phyloP scores from a whole-genome alignment of 139 green algal species.

The Spirogloea muscicola region DNA sequence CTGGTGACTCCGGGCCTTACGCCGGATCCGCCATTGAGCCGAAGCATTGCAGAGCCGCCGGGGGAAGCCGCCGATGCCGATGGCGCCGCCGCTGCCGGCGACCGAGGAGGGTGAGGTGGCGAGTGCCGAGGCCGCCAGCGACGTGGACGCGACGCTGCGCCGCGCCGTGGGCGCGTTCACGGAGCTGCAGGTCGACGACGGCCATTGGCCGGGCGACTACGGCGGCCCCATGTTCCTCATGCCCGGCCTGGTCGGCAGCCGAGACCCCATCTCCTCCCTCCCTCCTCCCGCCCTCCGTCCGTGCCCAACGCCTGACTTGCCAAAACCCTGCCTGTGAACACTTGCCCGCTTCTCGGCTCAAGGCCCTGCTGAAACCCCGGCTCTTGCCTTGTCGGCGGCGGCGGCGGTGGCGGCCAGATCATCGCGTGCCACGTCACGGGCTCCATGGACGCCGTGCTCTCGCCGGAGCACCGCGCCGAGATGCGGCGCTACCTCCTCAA shows the following conservation, averaged over 20 bases:
- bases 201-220: constrained; percentile 96
- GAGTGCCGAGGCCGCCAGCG: not conserved
- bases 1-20: not conserved
- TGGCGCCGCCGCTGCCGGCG: not conserved
- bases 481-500: constrained; percentile 90
- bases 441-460: constrained; percentile 70
- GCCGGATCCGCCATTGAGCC: not conserved
- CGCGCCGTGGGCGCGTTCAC: constrained; percentile 67
- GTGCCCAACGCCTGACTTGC: no score
- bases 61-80: not conserved
- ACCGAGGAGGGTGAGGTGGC: not conserved
- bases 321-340: no score
- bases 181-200: constrained; percentile 81
- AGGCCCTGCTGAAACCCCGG: no score
- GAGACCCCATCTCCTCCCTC: no score
- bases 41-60: not conserved
- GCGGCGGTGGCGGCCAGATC: constrained; percentile 52
- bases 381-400: no score
- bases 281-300: no score
- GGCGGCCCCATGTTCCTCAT: constrained; percentile 98
- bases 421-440: constrained; percentile 80
- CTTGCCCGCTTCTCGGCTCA: no score
- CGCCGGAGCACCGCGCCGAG: constrained; percentile 56
- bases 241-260: constrained; percentile 88
- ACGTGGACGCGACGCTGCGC: constrained; percentile 16